These are phyloP conservation scores for Colletotrichum sidae DNA, from an alignment of 2,329 filamentous ascomycete genomes.

Conservation along the genomic window DNA sequence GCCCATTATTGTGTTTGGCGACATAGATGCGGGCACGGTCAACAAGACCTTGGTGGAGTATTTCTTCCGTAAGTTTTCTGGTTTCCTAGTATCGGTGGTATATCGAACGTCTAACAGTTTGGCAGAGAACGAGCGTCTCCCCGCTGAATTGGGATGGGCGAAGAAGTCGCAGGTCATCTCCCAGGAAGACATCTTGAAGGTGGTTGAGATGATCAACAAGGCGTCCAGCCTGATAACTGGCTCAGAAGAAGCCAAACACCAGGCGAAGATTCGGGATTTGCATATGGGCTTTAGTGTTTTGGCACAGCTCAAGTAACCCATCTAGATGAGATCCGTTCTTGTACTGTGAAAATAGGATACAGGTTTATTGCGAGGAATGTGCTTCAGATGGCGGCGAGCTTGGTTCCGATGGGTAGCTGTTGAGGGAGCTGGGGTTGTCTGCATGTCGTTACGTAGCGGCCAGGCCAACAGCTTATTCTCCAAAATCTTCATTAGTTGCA, in stretches of 20 bases:
- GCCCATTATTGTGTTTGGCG: conserved; percentile 62
- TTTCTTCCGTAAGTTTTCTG: conserved; percentile 54
- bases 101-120: background rate
- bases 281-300: conserved; percentile 15
- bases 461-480: too few species aligned
- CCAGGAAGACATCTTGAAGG: conserved; percentile 17
- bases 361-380: background rate
- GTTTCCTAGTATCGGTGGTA: background rate
- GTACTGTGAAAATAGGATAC: background rate
- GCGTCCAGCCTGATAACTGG: conserved; percentile 18
- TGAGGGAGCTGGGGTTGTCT: too few species aligned
- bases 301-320: background rate
- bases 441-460: too few species aligned
- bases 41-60: conserved; percentile 54
- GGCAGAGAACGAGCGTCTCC: conserved; percentile 33
- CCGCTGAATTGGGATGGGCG: conserved; percentile 29
- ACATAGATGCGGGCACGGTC: conserved; percentile 53
- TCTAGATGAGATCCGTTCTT: background rate
- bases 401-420: too few species aligned
- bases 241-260: background rate
- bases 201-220: conserved; percentile 27
- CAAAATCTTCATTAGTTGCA: too few species aligned
- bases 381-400: too few species aligned
- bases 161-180: conserved; percentile 11
- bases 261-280: conserved; percentile 3